Evolutionary conservation across 768 basidiomycete genomes (phyloP).

Genomic region (Trichaptum fuscoviolaceum): DNA sequence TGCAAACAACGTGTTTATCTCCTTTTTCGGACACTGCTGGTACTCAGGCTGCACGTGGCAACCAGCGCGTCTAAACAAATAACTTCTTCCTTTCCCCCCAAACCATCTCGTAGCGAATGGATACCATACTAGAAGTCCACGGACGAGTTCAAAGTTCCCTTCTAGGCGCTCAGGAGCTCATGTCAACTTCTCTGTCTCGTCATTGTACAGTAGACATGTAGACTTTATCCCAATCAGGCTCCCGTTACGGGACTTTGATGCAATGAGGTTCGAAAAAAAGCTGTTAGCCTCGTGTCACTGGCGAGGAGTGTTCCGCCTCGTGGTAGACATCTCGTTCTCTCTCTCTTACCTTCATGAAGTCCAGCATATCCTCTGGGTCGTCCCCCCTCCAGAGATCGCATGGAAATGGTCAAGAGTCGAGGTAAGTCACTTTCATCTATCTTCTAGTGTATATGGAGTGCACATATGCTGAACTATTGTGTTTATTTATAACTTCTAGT

Average conservation of each 20-base stretch:
- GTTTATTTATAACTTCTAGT: slow-evolving; percentile 8
- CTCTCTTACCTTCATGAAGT: slow-evolving; percentile 2
- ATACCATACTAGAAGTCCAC: neutral
- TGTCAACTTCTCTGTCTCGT: neutral
- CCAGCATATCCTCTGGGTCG: slow-evolving; percentile 3
- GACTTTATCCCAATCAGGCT: neutral
- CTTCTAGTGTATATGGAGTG: neutral
- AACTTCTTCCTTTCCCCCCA: neutral
- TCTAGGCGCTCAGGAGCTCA: neutral
- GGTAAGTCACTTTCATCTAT: neutral
- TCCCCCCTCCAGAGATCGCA: neutral
- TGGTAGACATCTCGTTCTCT: neutral
- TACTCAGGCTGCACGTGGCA: neutral
- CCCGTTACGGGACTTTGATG: neutral
- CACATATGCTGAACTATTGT: neutral
- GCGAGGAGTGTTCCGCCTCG: slow-evolving; percentile 3
- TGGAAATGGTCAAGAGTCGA: neutral
- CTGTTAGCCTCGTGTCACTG: slow-evolving; percentile 1
- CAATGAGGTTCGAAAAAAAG: neutral
- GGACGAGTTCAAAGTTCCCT: neutral
- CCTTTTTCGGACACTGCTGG: neutral
- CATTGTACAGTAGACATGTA: neutral
- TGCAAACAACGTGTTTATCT: neutral
- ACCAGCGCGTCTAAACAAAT: neutral
- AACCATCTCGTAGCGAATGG: neutral